Base-by-base conservation (phyloP, 345 rosid genomes). In the Camelina neglecta region DNA sequence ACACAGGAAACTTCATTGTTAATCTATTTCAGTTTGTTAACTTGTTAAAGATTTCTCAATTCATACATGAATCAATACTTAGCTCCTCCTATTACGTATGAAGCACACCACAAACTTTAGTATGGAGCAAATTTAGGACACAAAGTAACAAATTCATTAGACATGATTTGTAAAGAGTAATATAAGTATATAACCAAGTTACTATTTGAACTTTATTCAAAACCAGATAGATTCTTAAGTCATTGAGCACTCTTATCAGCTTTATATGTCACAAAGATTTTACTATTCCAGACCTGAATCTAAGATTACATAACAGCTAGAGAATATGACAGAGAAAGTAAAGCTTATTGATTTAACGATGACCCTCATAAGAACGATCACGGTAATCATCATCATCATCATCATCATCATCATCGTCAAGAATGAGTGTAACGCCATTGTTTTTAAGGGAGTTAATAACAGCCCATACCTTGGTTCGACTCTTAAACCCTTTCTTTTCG, bases 401-500 rank as follows among this genome's bases (percentile, higher is more conserved):
- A 26, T 26, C 31, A 29, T 29, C 31, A 29, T 44, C 49, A 44
- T 72, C 60, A 61, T 88, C 95, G 57, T 89, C 91, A 38, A 92
- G 87, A 73, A 86, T 71, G 35, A 90, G 81, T 23, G 87, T 86
- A 45, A 94, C 88, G 15, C 93, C 96, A 73, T 86, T 87, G 85
- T 86, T 92, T 76, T 83, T 86, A 11, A 92, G 83, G 15, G 89
- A 84, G 74, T 92, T 87, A 49, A 90, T 88, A 42, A 89, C 65
- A 26, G 88, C 86, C 86, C 85, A 83, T 29, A 80, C 78, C 71
- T 84, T 79, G 24, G 84, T 90, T 31, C 79, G 79, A 79, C 85
- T 91, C 80, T 81, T 84, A 41, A 91, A 87, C 4, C 96, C 93
- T 72, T 88, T 93, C 86, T 90, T 91, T 81, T 88, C 96, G 4